Base-by-base conservation (phyloP, 441 rosid genomes). In the Gossypium gossypioides region DNA sequence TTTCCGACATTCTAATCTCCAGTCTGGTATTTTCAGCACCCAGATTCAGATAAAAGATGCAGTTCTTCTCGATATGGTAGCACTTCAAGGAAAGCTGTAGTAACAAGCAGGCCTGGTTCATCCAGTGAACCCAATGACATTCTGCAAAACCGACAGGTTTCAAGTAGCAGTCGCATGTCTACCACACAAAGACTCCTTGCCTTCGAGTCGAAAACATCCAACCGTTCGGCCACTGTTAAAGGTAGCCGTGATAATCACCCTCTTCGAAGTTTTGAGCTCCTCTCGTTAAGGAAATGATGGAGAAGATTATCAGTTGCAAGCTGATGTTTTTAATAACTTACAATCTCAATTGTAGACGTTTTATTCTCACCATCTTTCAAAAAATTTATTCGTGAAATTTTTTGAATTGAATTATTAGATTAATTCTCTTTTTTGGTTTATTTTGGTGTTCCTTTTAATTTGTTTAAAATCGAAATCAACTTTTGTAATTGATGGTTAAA, bases 231-330 rank as follows among this genome's bases (percentile, higher is more conserved):
- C 0, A 80, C 84, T 59, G 55, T 86, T 24, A 88, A 79, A 76
- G 85, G 82, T 57, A 63, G 68, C 16, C 87, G 88, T 3, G 96
- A 91, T 78, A 94, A 89, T 72, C 85, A 89, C 70, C 85, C 80
- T 6, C 76, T 93, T n/a, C 84, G 93, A 74, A 90, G 90, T 85
- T 91, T 93, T n/a, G 96, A 91, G 87, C 83, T 83, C 51, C 96
- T 93, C 37, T 83, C 96, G 1, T 79, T 91, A 61, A 84, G 93
- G 68, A 89, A 89, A 77, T 86, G 77, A 89, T 46, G 74, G 58
- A 54, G 32, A 4, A 3, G 61, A 21, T 3, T 56, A 56, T 56
- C 61, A 22, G 6, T 22, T 22, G 61, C 19, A 56, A 10, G n/a
- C 61, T 4, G 15, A 22, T 21, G 32, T 56, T 56, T 22, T 56